Evolutionary conservation across 192 early-diverging fungal genomes (phyloP), one percentile per base, ranked within the genome.

Genomic region (Obelidium mucronatum): DNA sequence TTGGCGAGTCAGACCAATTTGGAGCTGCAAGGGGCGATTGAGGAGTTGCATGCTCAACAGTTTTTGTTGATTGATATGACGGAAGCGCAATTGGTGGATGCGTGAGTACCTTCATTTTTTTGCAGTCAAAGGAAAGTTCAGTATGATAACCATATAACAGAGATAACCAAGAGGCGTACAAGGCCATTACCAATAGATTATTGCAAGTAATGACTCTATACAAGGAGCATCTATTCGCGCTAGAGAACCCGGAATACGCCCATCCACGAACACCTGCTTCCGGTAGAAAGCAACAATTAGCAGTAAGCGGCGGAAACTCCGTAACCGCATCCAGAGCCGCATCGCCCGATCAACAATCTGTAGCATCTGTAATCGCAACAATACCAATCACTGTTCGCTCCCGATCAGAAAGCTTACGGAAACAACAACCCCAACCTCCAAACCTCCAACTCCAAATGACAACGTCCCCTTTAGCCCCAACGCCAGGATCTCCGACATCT

Each of bases 171-270:
- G 84, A 84, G 11, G 79, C 81, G 2, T 61, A 86, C 53, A 82
- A 84, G 40, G 44, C 52, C 31, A 79, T 84, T 17, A 66, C 68
- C n/a, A 67, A 30, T 51, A 60, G 86, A 33, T 73, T 88, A 1
- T 64, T 88, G 39, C 69, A 84, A 26, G 82, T 85, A n/a, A 85
- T 88, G 42, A 85, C 86, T 39, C 79, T 85, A 17, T 88, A 85
- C 78, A 79, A 88, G 65, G 84, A 88, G 37, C 81, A 82, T 48
- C 63, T 56, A 4, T 58, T 55, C 28, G 53, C 67, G 8, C 52
- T 77, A 8, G 76, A 77, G 15, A 58, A 53, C 34, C 76, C 76
- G 0, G 53, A 51, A 64, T 52, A 64, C 62, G 62, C 62, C 8
- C 58, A 31, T 33, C 36, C 62, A 15, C 62, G 34, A 31, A 40